Evolutionary conservation across 2,329 filamentous ascomycete species (phyloP).

Genomic region (Venturia pyrina): DNA sequence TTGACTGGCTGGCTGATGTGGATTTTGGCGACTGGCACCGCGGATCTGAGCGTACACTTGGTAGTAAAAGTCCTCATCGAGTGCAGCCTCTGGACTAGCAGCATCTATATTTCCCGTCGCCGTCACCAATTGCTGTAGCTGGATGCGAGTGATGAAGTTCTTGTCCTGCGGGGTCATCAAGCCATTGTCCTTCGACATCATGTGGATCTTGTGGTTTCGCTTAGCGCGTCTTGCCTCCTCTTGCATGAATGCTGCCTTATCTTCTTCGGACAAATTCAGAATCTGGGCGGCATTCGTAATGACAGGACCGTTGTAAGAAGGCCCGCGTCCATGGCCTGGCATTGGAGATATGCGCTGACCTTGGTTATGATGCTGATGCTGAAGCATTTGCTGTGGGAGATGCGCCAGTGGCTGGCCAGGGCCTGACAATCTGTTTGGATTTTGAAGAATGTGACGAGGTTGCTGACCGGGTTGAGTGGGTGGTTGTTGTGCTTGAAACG

Average conservation of each 20-base stretch:
- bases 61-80: conserved; percentile 96
- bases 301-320: conserved; percentile 41
- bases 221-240: conserved; percentile 94
- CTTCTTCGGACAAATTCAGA: conserved; percentile 68
- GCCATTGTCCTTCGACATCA: conserved; percentile 87
- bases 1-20: conserved; percentile 84
- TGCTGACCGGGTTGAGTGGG: conserved; percentile 23
- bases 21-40: conserved; percentile 79
- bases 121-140: conserved; percentile 89
- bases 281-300: conserved; percentile 64
- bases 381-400: conserved; percentile 1
- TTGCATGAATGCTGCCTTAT: conserved; percentile 72
- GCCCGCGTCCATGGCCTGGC: conserved; percentile 24
- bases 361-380: not conserved
- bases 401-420: conserved; percentile 29
- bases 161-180: conserved; percentile 99
- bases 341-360: conserved; percentile 1
- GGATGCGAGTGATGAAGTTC: conserved; percentile 97
- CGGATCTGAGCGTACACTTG: conserved; percentile 95
- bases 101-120: conserved; percentile 83
- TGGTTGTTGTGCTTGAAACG: conserved; percentile 16
- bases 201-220: conserved; percentile 94
- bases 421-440: conserved; percentile 53
- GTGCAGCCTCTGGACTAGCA: conserved; percentile 64
- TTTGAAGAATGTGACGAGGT: conserved; percentile 70